These are phyloP conservation scores for Globisporangium carolinianum DNA, from an alignment of 352 stramenopile species.

Conservation along the genomic window DNA sequence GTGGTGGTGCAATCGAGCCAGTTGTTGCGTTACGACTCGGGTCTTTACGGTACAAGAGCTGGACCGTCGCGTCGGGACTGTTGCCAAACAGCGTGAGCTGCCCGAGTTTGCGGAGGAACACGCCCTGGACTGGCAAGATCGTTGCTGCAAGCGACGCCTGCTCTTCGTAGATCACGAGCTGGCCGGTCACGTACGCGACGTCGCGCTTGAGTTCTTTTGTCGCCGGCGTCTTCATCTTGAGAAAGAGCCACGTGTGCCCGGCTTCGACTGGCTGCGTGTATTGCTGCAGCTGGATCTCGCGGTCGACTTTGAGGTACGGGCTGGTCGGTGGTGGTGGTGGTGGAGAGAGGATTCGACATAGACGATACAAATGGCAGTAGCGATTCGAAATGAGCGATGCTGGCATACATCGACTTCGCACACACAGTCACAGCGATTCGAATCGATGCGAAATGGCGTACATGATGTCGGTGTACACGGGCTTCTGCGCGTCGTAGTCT, in stretches of 20 bases:
- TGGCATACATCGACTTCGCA: too few species aligned
- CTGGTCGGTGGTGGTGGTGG: slow-evolving; percentile 10
- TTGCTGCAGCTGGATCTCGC: slow-evolving; percentile 70
- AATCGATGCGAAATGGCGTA: slow-evolving; percentile 5
- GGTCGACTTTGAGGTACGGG: slow-evolving; percentile 67
- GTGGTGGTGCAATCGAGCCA: not conserved
- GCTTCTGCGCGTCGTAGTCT: slow-evolving; percentile 53
- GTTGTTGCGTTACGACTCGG: slow-evolving; percentile 2
- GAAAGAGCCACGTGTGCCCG: slow-evolving; percentile 70
- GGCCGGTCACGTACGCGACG: slow-evolving; percentile 70
- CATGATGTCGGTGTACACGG: slow-evolving; percentile 63
- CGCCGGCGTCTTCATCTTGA: slow-evolving; percentile 74
- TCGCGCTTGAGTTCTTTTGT: slow-evolving; percentile 62
- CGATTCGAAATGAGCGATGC: too few species aligned
- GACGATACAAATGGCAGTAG: too few species aligned
- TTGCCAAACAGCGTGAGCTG: slow-evolving; percentile 83
- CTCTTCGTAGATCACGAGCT: slow-evolving; percentile 82
- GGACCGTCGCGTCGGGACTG: slow-evolving; percentile 68
- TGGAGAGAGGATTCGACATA: too few species aligned
- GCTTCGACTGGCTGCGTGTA: slow-evolving; percentile 66
- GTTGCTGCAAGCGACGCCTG: slow-evolving; percentile 69
- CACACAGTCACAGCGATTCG: too few species aligned
- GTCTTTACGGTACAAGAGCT: slow-evolving; percentile 63
- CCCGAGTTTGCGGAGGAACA: slow-evolving; percentile 65
- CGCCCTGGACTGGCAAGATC: slow-evolving; percentile 75